A percentile compares a stretch with the other conserved stretches of the same genome.
Evolutionary conservation across 2,329 filamentous ascomycete species (phyloP).

Genomic region (Cladorrhinum sp.): DNA sequence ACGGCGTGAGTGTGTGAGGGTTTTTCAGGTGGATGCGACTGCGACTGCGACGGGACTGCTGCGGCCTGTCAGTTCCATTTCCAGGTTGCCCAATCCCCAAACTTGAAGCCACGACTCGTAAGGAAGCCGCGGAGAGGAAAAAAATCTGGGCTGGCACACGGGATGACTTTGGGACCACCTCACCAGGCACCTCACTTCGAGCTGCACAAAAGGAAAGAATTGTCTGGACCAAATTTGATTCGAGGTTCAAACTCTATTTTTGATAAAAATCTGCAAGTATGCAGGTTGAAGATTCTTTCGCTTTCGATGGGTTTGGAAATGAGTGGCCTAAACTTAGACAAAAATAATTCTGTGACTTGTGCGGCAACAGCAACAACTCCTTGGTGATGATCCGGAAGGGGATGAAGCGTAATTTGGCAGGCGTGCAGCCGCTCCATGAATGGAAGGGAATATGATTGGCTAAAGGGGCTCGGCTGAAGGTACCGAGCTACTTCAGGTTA

Average conservation of each 20-base stretch:
- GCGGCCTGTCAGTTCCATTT: neutral
- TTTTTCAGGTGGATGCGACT: conserved; percentile 16
- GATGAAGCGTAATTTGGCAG: conserved; percentile 21
- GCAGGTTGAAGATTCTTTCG: neutral
- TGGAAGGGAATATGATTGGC: conserved; percentile 16
- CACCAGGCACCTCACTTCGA: neutral
- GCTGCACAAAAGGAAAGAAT: too few relatives aligned
- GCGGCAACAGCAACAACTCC: neutral
- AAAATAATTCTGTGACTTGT: neutral
- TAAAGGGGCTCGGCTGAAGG: conserved; percentile 10
- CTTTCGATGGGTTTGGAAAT: neutral
- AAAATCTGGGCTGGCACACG: neutral
- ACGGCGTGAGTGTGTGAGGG: conserved; percentile 15
- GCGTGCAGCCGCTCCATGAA: conserved; percentile 14
- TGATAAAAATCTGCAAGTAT: neutral
- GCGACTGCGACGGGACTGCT: neutral
- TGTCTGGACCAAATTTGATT: neutral
- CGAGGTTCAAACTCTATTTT: neutral
- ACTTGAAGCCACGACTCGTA: neutral
- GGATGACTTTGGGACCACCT: conserved; percentile 6
- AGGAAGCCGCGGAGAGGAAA: conserved; percentile 6
- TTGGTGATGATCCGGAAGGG: conserved; percentile 11
- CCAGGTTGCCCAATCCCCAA: conserved; percentile 6
- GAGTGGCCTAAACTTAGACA: neutral
- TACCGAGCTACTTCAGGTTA: conserved; percentile 26